Evolutionary conservation across 2,329 filamentous ascomycete species (phyloP).

Genomic region (Fusarium subtropicale): DNA sequence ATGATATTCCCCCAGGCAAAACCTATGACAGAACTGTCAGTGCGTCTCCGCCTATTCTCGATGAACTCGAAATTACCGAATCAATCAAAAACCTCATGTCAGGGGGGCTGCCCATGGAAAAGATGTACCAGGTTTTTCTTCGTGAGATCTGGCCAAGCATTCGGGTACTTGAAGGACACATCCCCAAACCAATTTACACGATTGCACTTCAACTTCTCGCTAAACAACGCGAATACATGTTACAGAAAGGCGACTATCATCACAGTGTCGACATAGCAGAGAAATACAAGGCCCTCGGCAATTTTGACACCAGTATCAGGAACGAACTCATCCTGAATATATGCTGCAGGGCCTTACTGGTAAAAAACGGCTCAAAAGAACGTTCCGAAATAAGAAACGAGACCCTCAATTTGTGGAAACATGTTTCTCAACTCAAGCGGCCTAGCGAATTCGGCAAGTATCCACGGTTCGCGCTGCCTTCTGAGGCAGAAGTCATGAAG

Average conservation of each 20-base stretch:
- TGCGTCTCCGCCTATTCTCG: constrained; percentile 21
- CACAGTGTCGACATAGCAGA: constrained; percentile 45
- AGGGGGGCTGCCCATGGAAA: neutral
- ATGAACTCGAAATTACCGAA: constrained; percentile 49
- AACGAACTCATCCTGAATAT: constrained; percentile 51
- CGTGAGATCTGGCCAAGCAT: constrained; percentile 50
- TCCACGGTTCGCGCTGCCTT: constrained; percentile 50
- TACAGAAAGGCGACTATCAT: constrained; percentile 27
- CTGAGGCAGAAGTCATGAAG: constrained; percentile 44
- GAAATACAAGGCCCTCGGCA: constrained; percentile 45
- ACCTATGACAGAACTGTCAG: neutral
- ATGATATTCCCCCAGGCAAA: constrained; percentile 1
- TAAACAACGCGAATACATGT: constrained; percentile 30
- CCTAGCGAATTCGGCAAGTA: constrained; percentile 39
- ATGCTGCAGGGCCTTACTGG: constrained; percentile 45
- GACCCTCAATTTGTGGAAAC: constrained; percentile 53
- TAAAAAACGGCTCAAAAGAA: constrained; percentile 20
- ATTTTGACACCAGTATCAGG: constrained; percentile 45
- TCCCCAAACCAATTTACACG: constrained; percentile 48
- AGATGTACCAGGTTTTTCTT: constrained; percentile 46
- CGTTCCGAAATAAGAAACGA: constrained; percentile 45
- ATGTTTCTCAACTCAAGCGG: constrained; percentile 52
- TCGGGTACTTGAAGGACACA: constrained; percentile 39
- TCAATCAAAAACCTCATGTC: constrained; percentile 47
- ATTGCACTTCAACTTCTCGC: constrained; percentile 40